These are phyloP conservation scores for Sodiomyces alkalinus DNA, from an alignment of 2,329 filamentous ascomycete species.

Conservation along the genomic window DNA sequence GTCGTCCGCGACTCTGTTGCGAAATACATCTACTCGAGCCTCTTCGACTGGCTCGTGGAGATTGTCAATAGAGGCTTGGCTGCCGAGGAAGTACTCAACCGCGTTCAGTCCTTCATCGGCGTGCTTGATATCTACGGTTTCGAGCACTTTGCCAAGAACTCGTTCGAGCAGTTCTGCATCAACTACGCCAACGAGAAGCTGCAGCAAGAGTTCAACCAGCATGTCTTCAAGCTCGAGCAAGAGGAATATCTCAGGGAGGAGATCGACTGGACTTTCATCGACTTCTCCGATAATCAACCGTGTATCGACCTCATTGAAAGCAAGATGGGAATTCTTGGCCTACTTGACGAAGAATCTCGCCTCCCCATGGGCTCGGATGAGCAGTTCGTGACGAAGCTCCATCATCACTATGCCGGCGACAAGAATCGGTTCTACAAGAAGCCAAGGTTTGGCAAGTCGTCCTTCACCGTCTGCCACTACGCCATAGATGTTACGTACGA, in stretches of 20 bases:
- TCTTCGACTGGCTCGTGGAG: conserved; percentile 99
- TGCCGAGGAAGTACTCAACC: conserved; percentile 69
- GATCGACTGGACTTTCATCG: conserved; percentile 99
- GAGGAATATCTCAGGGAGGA: conserved; percentile 93
- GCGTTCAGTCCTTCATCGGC: conserved; percentile 84
- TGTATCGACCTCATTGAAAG: conserved; percentile 98
- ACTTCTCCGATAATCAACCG: conserved; percentile 97
- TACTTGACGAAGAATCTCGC: conserved; percentile 91
- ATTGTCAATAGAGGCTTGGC: conserved; percentile 86
- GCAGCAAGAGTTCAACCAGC: conserved; percentile 97
- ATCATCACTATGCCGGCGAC: conserved; percentile 78
- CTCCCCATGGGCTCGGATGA: conserved; percentile 96
- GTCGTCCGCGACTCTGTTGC: conserved; percentile 95
- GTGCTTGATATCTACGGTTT: conserved; percentile 99
- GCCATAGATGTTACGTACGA: conserved; percentile 97
- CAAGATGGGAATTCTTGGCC: conserved; percentile 80
- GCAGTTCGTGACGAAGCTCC: conserved; percentile 89
- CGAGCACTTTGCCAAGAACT: conserved; percentile 98
- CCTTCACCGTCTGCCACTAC: conserved; percentile 97
- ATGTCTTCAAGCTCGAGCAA: conserved; percentile 97
- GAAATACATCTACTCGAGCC: conserved; percentile 95
- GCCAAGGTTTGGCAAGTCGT: conserved; percentile 89
- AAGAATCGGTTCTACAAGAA: conserved; percentile 99
- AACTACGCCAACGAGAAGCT: conserved; percentile 99
- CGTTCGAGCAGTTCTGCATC: conserved; percentile 99